Conservation (phyloP, 352 stramenopile genomes). For the Globisporangium lucens region DNA sequence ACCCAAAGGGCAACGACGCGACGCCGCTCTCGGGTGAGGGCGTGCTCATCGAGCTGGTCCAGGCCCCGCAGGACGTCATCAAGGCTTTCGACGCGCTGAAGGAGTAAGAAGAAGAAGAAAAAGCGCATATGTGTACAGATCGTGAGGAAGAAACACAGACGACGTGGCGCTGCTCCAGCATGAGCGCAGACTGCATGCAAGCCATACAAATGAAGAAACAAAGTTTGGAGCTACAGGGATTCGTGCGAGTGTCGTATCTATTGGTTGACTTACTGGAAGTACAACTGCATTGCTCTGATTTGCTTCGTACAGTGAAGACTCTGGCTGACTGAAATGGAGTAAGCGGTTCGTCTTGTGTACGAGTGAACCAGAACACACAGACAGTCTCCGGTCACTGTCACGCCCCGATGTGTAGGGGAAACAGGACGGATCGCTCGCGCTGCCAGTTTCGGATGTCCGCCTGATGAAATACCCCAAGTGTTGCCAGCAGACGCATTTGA, state of each 20-base stretch:
- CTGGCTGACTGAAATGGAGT: background rate
- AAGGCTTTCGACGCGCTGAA: conserved; percentile 65
- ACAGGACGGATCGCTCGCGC: too few relatives aligned
- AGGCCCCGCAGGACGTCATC: conserved; percentile 93
- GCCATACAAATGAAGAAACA: background rate
- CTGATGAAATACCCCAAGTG: too few relatives aligned
- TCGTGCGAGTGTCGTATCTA: background rate
- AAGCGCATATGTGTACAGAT: background rate
- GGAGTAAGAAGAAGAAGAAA: conserved; percentile 12
- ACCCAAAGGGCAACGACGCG: conserved; percentile 96
- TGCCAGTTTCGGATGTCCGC: too few relatives aligned
- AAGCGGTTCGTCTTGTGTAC: background rate
- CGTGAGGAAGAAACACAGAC: background rate
- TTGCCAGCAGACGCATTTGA: too few relatives aligned
- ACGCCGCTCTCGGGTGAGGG: conserved; percentile 90
- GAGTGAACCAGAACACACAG: too few relatives aligned
- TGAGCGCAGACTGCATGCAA: background rate
- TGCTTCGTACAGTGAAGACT: background rate
- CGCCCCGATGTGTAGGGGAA: too few relatives aligned
- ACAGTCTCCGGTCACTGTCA: too few relatives aligned
- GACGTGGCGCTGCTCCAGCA: background rate
- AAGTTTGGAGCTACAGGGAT: background rate
- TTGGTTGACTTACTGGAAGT: background rate
- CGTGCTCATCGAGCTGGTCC: conserved; percentile 97
- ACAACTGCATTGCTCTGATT: background rate